Evolutionary conservation across 1,284 basidiomycete genomes (phyloP).

Genomic region (Ganoderma lingzhi): DNA sequence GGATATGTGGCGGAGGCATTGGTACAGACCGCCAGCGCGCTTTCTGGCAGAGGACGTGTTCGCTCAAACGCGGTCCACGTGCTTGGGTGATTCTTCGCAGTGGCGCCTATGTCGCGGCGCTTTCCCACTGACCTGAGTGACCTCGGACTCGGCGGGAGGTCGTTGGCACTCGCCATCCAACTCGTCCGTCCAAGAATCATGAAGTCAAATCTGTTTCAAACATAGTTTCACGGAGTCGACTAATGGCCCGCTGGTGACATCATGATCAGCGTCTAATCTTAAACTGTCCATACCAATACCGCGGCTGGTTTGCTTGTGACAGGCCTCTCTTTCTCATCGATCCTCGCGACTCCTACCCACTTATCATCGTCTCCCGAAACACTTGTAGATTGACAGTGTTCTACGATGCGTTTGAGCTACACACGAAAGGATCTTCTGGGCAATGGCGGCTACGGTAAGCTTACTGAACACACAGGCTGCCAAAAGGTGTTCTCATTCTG

Average conservation of each 20-base stretch:
- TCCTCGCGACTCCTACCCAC: not conserved
- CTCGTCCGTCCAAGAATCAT: no score
- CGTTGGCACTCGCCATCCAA: no score
- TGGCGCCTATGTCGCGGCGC: not conserved
- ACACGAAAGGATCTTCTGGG: not conserved
- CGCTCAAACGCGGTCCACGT: constrained; percentile 6
- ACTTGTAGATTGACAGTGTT: not conserved
- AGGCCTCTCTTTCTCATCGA: not conserved
- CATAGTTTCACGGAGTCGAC: no score
- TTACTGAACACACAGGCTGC: not conserved
- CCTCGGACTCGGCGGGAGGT: no score
- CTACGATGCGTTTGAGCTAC: not conserved
- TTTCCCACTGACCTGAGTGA: no score
- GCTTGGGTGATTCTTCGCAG: not conserved
- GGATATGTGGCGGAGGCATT: constrained; percentile 4
- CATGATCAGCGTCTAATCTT: not conserved
- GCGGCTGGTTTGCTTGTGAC: no score
- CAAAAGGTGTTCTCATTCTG: not conserved
- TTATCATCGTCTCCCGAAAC: not conserved
- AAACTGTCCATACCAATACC: no score
- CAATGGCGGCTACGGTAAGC: not conserved
- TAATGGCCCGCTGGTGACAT: not conserved
- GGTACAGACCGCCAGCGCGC: constrained; percentile 2
- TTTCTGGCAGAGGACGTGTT: constrained; percentile 4
- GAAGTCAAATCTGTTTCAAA: no score